These are phyloP conservation scores for Colletotrichum eleusines DNA, from an alignment of 2,329 filamentous ascomycete genomes.

Conservation along the genomic window DNA sequence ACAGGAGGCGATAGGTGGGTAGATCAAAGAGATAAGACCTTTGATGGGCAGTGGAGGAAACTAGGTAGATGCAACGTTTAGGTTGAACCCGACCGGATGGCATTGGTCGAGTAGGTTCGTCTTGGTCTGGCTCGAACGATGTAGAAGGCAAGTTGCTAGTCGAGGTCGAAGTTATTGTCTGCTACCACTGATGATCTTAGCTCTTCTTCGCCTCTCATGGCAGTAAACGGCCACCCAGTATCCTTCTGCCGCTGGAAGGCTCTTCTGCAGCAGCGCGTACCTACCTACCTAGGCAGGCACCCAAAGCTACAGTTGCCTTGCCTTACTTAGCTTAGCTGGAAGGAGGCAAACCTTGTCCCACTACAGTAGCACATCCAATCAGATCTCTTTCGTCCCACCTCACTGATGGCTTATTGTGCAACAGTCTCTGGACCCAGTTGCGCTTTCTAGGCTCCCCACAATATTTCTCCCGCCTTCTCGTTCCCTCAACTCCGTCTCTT, in stretches of 20 bases:
- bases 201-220: not conserved
- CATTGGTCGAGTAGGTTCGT: not conserved
- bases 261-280: too few species aligned
- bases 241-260: not conserved
- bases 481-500: conserved; percentile 2
- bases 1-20: not conserved
- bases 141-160: not conserved
- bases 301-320: not conserved
- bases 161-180: not conserved
- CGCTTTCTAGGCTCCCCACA: conserved; percentile 23
- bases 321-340: not conserved
- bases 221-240: not conserved
- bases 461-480: conserved; percentile 9
- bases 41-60: not conserved
- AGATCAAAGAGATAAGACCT: not conserved
- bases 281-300: not conserved
- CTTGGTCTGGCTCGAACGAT: not conserved
- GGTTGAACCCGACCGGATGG: not conserved
- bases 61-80: too few species aligned
- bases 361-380: conserved; percentile 21
- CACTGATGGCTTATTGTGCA: conserved; percentile 4
- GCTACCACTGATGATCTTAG: not conserved
- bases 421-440: not conserved
- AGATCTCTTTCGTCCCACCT: conserved; percentile 29
- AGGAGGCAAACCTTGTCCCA: not conserved